These are phyloP conservation scores for Narthecium ossifragum DNA, from an alignment of 106 monocot genomes.

Conservation along the genomic window DNA sequence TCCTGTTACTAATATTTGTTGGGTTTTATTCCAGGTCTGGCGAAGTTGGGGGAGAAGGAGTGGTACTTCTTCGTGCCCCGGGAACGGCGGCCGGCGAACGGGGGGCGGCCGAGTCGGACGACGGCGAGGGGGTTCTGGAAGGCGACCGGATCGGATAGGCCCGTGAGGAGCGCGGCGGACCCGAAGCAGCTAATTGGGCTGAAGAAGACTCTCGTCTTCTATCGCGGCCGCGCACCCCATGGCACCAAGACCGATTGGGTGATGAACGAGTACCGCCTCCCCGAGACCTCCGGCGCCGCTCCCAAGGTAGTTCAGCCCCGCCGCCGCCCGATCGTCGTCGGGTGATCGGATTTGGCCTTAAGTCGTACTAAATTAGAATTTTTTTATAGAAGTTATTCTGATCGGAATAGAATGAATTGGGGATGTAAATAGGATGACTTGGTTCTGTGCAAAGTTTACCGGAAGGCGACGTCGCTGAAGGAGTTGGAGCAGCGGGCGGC, in stretches of 20 bases:
- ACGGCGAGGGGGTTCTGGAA: conserved; percentile 90
- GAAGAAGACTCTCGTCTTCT: conserved; percentile 90
- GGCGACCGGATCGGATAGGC: conserved; percentile 81
- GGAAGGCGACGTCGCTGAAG: conserved; percentile 66
- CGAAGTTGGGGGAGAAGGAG: conserved; percentile 76
- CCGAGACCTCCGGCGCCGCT: conserved; percentile 3
- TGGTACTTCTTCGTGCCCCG: conserved; percentile 97
- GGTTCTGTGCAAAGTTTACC: conserved; percentile 73
- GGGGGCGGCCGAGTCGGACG: conserved; percentile 69
- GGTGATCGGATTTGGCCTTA: no score
- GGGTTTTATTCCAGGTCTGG: conserved; percentile 23
- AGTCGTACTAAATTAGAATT: no score
- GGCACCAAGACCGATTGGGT: conserved; percentile 82
- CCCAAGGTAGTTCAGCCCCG: not conserved
- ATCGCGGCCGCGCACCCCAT: conserved; percentile 61
- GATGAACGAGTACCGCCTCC: conserved; percentile 92
- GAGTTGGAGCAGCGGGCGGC: conserved; percentile 75
- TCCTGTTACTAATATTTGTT: no score
- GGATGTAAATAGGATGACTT: conserved; percentile 50
- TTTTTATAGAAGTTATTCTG: no score
- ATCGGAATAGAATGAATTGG: no score
- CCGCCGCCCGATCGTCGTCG: no score
- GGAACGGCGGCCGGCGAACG: conserved; percentile 42
- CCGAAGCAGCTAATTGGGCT: conserved; percentile 65
- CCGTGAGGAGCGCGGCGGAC: conserved; percentile 43